Evolutionary conservation across 2,329 filamentous ascomycete species (phyloP), one percentile per base, ranked within the genome.

Genomic region (Thelonectria olida): DNA sequence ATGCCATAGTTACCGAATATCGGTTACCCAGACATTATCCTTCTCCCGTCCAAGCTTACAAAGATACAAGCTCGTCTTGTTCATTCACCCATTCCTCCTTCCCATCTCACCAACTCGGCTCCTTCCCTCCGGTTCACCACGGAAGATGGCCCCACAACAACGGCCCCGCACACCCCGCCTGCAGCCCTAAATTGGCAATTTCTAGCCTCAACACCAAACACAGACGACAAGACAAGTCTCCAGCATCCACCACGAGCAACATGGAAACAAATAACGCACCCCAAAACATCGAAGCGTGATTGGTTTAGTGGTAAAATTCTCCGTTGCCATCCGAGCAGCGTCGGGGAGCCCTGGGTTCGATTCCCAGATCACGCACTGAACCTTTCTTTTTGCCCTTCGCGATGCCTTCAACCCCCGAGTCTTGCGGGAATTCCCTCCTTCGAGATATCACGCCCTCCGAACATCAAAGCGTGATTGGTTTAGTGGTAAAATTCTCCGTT

Each of bases 291-390:
- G 9, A 23, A 42, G 39, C 39, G 39, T 42, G 39, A 42, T 42
- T 42, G 39, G 39, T 42, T 42, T 42, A 42, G 39, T 42, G 39
- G 39, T 42, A 42, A 42, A 42, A 42, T 42, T 42, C 39, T 42
- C 39, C 39, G 39, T 42, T 42, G 39, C 39, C 39, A 42, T 42
- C 20, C 39, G 39, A 42, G 39, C 39, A 42, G 39, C 39, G 39
- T 42, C 39, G 39, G 39, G 39, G 39, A 42, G 39, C 39, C 39
- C 39, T 42, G 39, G 39, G 39, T 42, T 42, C 39, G 38, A 41
- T 41, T 41, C 38, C 38, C 38, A 41, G 38, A 41, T 41, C 38
- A 41, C 38, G 38, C 38, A 41, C 3, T 12, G 17, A 7, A 7
- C 12, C 2, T 17, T 39, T 39, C 17, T 39, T n/a, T 39, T 39